Percentiles rank a stretch among this genome's conserved stretches.
Evolutionary conservation across 2,329 filamentous ascomycete species (phyloP).

Genomic region (Aureobasidium sp.): DNA sequence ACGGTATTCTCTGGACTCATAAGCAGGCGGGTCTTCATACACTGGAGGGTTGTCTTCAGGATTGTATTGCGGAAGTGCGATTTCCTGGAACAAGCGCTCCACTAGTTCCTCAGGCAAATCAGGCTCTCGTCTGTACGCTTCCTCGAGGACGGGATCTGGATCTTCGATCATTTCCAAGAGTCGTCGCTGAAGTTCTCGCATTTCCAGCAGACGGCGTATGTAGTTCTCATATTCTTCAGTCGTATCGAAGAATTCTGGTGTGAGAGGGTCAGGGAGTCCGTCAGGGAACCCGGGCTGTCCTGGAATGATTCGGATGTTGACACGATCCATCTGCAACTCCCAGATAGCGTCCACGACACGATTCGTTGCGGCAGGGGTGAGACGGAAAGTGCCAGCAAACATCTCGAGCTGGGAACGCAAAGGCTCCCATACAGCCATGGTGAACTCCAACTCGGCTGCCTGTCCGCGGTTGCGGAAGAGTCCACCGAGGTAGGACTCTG

Average conservation of each 20-base stretch:
- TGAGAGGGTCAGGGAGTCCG: not conserved
- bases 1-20: not conserved
- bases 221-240: not conserved
- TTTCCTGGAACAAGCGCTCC: not conserved
- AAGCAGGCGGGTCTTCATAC: not conserved
- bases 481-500: not conserved
- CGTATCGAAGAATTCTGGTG: not conserved
- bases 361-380: not conserved
- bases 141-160: not conserved
- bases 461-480: not conserved
- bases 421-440: not conserved
- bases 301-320: not conserved
- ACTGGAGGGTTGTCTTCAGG: not conserved
- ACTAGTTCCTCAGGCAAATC: not conserved
- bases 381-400: not conserved
- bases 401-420: not conserved
- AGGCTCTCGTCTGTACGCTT: not conserved
- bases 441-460: not conserved
- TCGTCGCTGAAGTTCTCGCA: not conserved
- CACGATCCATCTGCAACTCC: not conserved
- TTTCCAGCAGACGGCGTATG: not conserved
- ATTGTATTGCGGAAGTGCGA: not conserved
- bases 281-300: no score
- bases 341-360: not conserved
- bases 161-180: not conserved